Evolutionary conservation across 108 stramenopile species (phyloP).

Genomic region (Aureococcus anophagefferens): DNA sequence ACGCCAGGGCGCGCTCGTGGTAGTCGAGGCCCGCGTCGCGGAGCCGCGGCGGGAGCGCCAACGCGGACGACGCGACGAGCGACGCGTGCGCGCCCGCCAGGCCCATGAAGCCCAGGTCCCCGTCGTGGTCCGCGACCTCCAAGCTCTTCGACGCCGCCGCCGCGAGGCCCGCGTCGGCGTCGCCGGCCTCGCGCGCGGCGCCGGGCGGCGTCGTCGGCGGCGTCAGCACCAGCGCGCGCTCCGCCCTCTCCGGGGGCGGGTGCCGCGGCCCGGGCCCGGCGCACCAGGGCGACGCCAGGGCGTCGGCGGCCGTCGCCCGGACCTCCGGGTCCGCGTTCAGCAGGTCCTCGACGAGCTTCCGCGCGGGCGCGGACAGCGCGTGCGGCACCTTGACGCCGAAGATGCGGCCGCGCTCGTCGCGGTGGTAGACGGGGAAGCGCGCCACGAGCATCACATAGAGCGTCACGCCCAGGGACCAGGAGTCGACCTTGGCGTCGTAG

Average conservation of each 20-base stretch:
- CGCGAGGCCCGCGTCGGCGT: neutral
- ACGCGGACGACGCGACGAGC: neutral
- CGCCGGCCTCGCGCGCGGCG: neutral
- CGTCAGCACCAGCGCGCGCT: too few relatives aligned
- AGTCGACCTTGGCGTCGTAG: constrained; percentile 26
- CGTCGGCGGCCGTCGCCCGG: constrained; percentile 9
- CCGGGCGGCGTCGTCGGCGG: neutral
- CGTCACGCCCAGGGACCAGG: constrained; percentile 30
- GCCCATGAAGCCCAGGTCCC: too few relatives aligned
- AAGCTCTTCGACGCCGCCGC: too few relatives aligned
- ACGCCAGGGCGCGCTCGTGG: neutral
- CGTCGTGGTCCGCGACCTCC: too few relatives aligned
- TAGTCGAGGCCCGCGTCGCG: neutral
- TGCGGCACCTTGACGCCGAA: constrained; percentile 9
- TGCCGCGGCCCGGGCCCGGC: neutral
- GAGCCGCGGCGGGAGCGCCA: neutral
- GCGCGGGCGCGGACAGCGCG: constrained; percentile 1
- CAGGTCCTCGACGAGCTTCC: constrained; percentile 19
- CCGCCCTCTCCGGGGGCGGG: neutral
- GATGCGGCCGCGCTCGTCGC: constrained; percentile 9
- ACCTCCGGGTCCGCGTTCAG: constrained; percentile 11
- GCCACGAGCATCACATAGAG: constrained; percentile 33
- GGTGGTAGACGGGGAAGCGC: constrained; percentile 31
- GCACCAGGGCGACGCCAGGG: constrained; percentile 23
- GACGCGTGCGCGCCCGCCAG: neutral